Percentiles rank a stretch among this genome's conserved stretches.
Evolutionary conservation across 257 asterid species (phyloP).

Genomic region (Primulina tabacum): DNA sequence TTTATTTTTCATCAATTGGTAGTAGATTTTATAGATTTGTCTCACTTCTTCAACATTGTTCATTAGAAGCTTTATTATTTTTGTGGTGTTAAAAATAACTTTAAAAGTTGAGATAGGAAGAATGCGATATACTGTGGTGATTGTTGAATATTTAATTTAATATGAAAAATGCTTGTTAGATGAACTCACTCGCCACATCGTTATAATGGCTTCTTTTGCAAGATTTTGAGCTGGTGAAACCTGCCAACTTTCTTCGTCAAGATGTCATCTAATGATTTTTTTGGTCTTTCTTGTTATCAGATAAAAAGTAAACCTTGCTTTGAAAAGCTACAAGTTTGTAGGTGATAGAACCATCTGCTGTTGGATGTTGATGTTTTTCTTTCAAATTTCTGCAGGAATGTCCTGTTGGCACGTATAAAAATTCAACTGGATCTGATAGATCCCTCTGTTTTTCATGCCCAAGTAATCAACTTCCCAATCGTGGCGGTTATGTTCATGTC

Average conservation of each 20-base stretch:
- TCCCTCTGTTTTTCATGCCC: conserved; percentile 87
- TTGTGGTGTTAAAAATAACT: conserved; percentile 1
- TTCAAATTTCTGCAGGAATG: conserved; percentile 65
- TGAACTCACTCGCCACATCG: background rate
- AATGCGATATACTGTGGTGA: background rate
- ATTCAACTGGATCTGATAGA: conserved; percentile 82
- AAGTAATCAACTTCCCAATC: conserved; percentile 70
- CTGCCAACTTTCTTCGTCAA: conserved; percentile 8
- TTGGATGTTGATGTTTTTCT: conserved; percentile 13
- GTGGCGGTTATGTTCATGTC: conserved; percentile 66
- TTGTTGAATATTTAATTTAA: conserved; percentile 4
- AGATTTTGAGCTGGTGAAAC: background rate
- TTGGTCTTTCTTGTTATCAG: background rate
- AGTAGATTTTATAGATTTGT: conserved; percentile 3
- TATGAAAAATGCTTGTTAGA: background rate
- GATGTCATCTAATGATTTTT: conserved; percentile 18
- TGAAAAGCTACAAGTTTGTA: conserved; percentile 16
- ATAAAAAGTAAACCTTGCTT: background rate
- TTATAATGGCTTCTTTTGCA: background rate
- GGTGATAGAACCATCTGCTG: conserved; percentile 17
- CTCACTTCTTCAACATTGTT: background rate
- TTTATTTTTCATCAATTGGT: conserved; percentile 15
- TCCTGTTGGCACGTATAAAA: conserved; percentile 87
- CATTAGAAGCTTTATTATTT: conserved; percentile 9
- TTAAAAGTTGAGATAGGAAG: background rate